Evolutionary conservation across 2,329 filamentous ascomycete genomes (phyloP), one percentile per base, ranked within the genome.

Genomic region (Penicillium sclerotigenum): DNA sequence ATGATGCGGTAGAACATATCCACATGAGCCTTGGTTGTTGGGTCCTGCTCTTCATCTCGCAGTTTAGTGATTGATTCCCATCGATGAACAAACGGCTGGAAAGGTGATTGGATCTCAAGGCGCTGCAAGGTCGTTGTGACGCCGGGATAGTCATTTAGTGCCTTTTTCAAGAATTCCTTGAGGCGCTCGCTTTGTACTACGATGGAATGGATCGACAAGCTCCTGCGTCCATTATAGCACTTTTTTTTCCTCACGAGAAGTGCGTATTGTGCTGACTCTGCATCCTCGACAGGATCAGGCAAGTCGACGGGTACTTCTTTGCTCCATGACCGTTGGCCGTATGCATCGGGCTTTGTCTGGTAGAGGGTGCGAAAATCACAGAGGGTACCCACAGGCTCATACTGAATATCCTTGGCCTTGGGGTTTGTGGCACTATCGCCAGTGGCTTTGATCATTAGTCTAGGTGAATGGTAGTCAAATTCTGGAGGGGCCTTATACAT

Each of bases 71-170:
- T 77, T 7, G 73, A 65, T 1, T 77, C 73, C 85, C 86, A 89
- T 31, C 86, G 80, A 69, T 90, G 85, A 38, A 88, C 82, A 47
- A 90, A 83, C 0, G 83, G 82, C 61, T 82, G 75, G 58, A 88
- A 89, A 0, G 83, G 84, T 0, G 80, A 80, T 8, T 73, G 68
- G 58, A 89, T 87, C 53, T 83, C 81, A 1, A 89, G 75, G 1
- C 83, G 79, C n/a, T 83, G 78, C 26, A 89, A 73, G 11, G 77
- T 78, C 33, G 82, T 80, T 2, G 83, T 82, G 29, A 89, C 76
- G 1, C 85, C 84, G 0, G 83, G 82, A 56, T 87, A 88, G 9
- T 77, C 81, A 1, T 77, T 71, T 22, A 88, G 75, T 8, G 87
- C 77, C 11, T 80, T 75, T 10, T 74, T 74, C 0, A 89, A 75